Percentiles rank a stretch among this genome's conserved stretches.
Evolutionary conservation across 495 filamentous ascomycete species (phyloP).

Genomic region (Lasiosphaeria miniovina): DNA sequence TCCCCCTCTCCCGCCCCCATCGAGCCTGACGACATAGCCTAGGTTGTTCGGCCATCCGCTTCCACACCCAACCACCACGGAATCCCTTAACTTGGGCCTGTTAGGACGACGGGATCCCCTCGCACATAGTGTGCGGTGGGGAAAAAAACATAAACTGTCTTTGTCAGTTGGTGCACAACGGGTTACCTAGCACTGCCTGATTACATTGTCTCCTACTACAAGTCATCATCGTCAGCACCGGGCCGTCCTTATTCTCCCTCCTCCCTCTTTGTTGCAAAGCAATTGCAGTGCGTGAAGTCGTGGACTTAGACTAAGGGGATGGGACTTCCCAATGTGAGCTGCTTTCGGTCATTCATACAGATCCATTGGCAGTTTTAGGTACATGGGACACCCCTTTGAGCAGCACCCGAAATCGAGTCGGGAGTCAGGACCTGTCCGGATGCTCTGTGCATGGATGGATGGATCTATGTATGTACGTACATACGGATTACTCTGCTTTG

Average conservation of each 20-base stretch:
- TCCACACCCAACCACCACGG: too few relatives aligned
- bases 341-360: slow-evolving; percentile 23
- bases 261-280: neutral
- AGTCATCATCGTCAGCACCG: slow-evolving; percentile 3
- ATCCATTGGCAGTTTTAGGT: neutral
- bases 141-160: neutral
- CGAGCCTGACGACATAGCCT: slow-evolving; percentile 24
- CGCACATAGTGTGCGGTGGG: too few relatives aligned
- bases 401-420: neutral
- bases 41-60: slow-evolving; percentile 9
- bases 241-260: neutral
- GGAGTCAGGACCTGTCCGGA: too few relatives aligned
- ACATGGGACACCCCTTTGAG: slow-evolving; percentile 16
- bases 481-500: too few relatives aligned
- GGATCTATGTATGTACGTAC: too few relatives aligned
- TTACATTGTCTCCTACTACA: neutral
- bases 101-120: slow-evolving; percentile 4
- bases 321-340: slow-evolving; percentile 11
- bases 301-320: neutral
- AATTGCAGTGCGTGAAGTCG: neutral
- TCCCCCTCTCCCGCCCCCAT: slow-evolving; percentile 10
- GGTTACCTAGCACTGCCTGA: neutral
- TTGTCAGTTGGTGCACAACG: slow-evolving; percentile 8
- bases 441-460: too few relatives aligned
- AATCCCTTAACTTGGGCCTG: slow-evolving; percentile 4